These are phyloP conservation scores for Aspergillus indologenus DNA, from an alignment of 495 filamentous ascomycete genomes.

Conservation along the genomic window DNA sequence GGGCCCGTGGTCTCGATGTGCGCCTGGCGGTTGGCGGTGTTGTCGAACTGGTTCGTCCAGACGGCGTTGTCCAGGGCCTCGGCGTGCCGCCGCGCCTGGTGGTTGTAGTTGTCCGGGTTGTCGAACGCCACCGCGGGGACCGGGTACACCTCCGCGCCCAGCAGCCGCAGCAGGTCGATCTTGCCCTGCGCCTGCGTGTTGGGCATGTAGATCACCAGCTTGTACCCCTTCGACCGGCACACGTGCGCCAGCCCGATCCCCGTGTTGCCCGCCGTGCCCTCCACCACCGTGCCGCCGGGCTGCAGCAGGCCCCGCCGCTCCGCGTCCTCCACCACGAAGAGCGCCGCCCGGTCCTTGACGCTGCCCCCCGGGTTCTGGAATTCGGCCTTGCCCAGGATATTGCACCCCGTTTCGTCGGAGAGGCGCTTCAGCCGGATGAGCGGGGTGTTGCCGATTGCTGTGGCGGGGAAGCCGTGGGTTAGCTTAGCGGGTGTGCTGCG, in stretches of 20 bases:
- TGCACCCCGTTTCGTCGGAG: slow-evolving; percentile 89
- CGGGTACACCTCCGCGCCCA: slow-evolving; percentile 97
- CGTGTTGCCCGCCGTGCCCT: slow-evolving; percentile 96
- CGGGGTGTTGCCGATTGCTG: slow-evolving; percentile 96
- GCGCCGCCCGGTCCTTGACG: slow-evolving; percentile 93
- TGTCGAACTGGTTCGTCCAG: slow-evolving; percentile 99
- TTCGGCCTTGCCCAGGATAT: slow-evolving; percentile 93
- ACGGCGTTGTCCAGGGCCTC: slow-evolving; percentile 84
- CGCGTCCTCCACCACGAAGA: slow-evolving; percentile 91
- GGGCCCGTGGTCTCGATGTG: slow-evolving; percentile 97
- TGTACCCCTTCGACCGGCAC: slow-evolving; percentile 88
- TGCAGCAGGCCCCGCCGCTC: slow-evolving; percentile 79
- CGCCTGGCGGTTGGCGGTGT: slow-evolving; percentile 86
- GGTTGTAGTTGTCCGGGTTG: slow-evolving; percentile 95
- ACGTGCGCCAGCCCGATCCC: slow-evolving; percentile 97
- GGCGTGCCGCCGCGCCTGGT: slow-evolving; percentile 86
- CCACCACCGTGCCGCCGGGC: slow-evolving; percentile 90
- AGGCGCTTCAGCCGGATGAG: slow-evolving; percentile 85
- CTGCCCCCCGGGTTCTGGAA: slow-evolving; percentile 98
- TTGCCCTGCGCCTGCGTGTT: slow-evolving; percentile 98
- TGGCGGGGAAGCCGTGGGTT: not conserved
- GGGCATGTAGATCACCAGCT: slow-evolving; percentile 98
- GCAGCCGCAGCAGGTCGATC: slow-evolving; percentile 84
- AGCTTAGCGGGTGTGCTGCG: too few relatives aligned
- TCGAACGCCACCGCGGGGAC: slow-evolving; percentile 97